Evolutionary conservation across 345 rosid genomes (phyloP).

Genomic region (Eucalyptus regnans): DNA sequence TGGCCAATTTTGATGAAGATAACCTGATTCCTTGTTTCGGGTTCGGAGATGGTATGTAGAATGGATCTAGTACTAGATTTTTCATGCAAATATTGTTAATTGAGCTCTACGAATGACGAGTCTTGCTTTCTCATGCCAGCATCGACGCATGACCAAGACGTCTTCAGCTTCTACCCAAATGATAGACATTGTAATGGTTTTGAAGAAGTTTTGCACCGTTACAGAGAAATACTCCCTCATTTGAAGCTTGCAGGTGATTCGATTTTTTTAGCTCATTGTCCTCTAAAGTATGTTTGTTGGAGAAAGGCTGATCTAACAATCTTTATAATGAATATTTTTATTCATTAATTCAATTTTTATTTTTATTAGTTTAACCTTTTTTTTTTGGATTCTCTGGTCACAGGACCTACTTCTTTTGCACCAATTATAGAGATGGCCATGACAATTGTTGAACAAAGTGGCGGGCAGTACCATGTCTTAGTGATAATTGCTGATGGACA

Average conservation of each 20-base stretch:
- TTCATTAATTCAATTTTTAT: background rate
- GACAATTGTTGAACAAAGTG: slow-evolving; percentile 82
- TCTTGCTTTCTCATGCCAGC: slow-evolving; percentile 30
- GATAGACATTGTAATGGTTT: slow-evolving; percentile 79
- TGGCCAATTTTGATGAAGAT: slow-evolving; percentile 84
- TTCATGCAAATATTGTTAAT: background rate
- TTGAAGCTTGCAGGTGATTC: slow-evolving; percentile 72
- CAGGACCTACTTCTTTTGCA: slow-evolving; percentile 99
- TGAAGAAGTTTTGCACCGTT: slow-evolving; percentile 74
- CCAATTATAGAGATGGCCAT: slow-evolving; percentile 91
- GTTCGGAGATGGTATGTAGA: slow-evolving; percentile 79
- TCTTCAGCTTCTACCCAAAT: slow-evolving; percentile 67
- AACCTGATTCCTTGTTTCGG: slow-evolving; percentile 93
- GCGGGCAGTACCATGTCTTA: slow-evolving; percentile 92
- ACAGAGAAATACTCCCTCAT: slow-evolving; percentile 73
- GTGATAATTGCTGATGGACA: slow-evolving; percentile 97
- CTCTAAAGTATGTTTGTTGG: background rate
- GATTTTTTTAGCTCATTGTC: background rate
- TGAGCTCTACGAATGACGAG: background rate
- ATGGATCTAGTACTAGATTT: background rate
- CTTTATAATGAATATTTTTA: background rate
- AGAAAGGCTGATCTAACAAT: background rate
- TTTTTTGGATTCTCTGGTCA: background rate
- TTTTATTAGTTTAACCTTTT: background rate
- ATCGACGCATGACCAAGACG: slow-evolving; percentile 91